phyloP scores from a whole-genome alignment of 208 protist genomes.

The Leishmania tropica region DNA sequence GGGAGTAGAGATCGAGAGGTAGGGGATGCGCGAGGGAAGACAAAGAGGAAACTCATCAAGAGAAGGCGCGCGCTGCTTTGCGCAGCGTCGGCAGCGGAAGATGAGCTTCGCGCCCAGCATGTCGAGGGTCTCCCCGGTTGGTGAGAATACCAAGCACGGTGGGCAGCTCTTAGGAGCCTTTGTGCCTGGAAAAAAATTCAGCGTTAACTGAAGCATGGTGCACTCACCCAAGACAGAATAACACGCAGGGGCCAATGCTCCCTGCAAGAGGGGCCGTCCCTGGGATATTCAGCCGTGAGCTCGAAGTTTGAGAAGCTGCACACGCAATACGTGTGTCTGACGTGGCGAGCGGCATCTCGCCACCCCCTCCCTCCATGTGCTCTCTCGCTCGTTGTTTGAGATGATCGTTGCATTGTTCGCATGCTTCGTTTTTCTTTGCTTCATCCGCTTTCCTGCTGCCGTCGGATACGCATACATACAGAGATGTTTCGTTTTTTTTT shows the following conservation, averaged over 20 bases:
- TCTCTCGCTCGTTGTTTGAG: neutral
- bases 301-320: neutral
- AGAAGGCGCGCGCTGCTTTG: neutral
- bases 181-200: neutral
- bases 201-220: neutral
- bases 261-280: neutral
- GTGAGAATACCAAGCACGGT: neutral
- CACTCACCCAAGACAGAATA: neutral
- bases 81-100: neutral
- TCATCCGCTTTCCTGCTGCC: neutral
- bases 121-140: neutral
- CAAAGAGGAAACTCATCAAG: neutral
- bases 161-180: neutral
- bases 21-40: neutral
- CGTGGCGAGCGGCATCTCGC: neutral
- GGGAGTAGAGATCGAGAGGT: too few species aligned
- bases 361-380: neutral
- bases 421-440: neutral
- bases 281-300: neutral
- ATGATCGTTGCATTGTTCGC: neutral
- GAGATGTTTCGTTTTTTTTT: too few species aligned
- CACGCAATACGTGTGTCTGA: neutral
- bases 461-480: neutral
- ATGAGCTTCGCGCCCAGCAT: neutral
- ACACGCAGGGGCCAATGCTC: neutral